phyloP scores from a whole-genome alignment of 2,329 filamentous ascomycete genomes.

The Aureobasidium namibiae region DNA sequence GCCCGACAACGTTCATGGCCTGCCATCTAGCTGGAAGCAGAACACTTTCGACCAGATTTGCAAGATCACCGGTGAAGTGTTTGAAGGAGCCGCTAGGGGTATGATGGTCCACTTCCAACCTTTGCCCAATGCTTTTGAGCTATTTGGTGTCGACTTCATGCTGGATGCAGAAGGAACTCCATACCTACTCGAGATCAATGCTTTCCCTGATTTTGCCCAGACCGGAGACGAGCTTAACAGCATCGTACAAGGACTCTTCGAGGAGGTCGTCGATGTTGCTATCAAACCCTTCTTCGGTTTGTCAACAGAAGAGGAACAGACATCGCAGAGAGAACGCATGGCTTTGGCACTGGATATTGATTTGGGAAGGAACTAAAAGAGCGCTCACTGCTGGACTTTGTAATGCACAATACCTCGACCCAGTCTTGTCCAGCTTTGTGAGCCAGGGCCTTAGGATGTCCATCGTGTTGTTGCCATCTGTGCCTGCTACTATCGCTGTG shows the following conservation, averaged over 20 bases:
- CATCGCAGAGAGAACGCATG: slow-evolving; percentile 21
- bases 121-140: slow-evolving; percentile 78
- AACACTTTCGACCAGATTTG: slow-evolving; percentile 68
- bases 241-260: slow-evolving; percentile 69
- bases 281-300: slow-evolving; percentile 60
- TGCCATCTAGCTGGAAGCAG: slow-evolving; percentile 41
- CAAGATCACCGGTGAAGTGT: slow-evolving; percentile 63
- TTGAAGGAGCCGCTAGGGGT: slow-evolving; percentile 74
- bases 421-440: not conserved
- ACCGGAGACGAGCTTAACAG: slow-evolving; percentile 67
- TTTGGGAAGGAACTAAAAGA: slow-evolving; percentile 32
- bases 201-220: slow-evolving; percentile 93
- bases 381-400: not conserved
- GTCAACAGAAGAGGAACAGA: slow-evolving; percentile 14
- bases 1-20: slow-evolving; percentile 27
- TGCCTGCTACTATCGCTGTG: too few species aligned
- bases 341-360: slow-evolving; percentile 38
- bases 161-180: slow-evolving; percentile 57
- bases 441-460: too few species aligned
- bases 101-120: slow-evolving; percentile 92
- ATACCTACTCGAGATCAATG: slow-evolving; percentile 87
- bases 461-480: too few species aligned
- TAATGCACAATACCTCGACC: not conserved
- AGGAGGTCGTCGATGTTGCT: slow-evolving; percentile 59
- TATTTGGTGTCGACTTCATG: slow-evolving; percentile 86